Percentiles rank a stretch among this genome's conserved stretches.
Evolutionary conservation across 2,329 filamentous ascomycete species (phyloP).

Genomic region (Bertia moriformis): DNA sequence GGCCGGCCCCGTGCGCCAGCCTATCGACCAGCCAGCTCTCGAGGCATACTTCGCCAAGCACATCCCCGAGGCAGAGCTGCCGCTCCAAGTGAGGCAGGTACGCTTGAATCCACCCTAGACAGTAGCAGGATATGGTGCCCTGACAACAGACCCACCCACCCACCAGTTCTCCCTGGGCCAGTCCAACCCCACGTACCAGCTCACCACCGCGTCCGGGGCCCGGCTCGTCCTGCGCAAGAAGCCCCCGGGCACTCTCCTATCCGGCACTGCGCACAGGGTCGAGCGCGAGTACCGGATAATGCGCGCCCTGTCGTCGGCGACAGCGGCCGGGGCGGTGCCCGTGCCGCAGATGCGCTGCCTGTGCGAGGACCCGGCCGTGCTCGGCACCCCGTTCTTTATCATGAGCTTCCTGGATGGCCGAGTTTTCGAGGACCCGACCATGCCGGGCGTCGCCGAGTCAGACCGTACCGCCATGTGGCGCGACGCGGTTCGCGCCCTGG

Average conservation of each 20-base stretch:
- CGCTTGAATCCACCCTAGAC: background rate
- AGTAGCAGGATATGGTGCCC: background rate
- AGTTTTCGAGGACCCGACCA: slow-evolving; percentile 77
- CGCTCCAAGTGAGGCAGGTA: slow-evolving; percentile 1
- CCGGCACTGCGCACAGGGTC: slow-evolving; percentile 87
- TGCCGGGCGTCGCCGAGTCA: slow-evolving; percentile 54
- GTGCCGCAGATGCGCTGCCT: slow-evolving; percentile 73
- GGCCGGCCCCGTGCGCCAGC: background rate
- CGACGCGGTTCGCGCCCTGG: slow-evolving; percentile 69
- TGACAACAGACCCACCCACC: no score
- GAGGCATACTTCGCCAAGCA: background rate
- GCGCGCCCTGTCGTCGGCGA: slow-evolving; percentile 56
- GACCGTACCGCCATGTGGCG: slow-evolving; percentile 74
- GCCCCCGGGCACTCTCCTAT: slow-evolving; percentile 80
- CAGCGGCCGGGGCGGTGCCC: slow-evolving; percentile 72
- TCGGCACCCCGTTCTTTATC: slow-evolving; percentile 90
- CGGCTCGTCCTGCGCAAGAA: slow-evolving; percentile 93
- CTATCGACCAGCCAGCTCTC: background rate
- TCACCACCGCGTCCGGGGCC: slow-evolving; percentile 55
- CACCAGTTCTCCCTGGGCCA: slow-evolving; percentile 86
- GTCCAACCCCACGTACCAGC: slow-evolving; percentile 90
- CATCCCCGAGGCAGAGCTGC: background rate
- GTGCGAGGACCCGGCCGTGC: slow-evolving; percentile 65
- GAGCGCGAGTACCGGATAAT: slow-evolving; percentile 91
- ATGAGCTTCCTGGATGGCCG: slow-evolving; percentile 92